These are phyloP conservation scores for Trifolium subterraneum DNA, from an alignment of 306 rosid genomes.

Conservation along the genomic window DNA sequence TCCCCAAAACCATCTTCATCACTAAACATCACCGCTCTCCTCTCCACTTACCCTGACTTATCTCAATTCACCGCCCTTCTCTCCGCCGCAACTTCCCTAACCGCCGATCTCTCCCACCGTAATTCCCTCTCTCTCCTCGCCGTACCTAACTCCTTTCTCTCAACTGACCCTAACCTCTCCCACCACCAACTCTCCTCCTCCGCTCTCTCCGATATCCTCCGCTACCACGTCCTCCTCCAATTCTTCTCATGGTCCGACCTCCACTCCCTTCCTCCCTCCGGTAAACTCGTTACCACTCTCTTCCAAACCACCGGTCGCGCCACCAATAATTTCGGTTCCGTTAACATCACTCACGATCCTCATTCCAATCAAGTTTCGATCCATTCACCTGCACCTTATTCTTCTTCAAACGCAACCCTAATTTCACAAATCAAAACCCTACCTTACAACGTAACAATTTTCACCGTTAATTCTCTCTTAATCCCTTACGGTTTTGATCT, in stretches of 20 bases:
- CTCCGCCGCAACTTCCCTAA: slow-evolving; percentile 55
- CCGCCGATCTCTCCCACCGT: slow-evolving; percentile 68
- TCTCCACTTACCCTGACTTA: slow-evolving; percentile 75
- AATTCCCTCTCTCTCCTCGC: slow-evolving; percentile 85
- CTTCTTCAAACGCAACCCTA: slow-evolving; percentile 78
- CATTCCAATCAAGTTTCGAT: slow-evolving; percentile 53
- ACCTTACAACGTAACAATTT: slow-evolving; percentile 86
- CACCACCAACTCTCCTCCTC: slow-evolving; percentile 62
- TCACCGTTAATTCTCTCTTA: slow-evolving; percentile 72
- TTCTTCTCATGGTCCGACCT: slow-evolving; percentile 80
- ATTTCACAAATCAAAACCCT: slow-evolving; percentile 64
- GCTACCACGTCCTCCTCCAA: slow-evolving; percentile 91
- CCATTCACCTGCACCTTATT: slow-evolving; percentile 65
- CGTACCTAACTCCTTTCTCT: slow-evolving; percentile 75
- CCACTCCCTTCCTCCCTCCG: slow-evolving; percentile 67
- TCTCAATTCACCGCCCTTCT: slow-evolving; percentile 73
- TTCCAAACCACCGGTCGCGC: slow-evolving; percentile 97
- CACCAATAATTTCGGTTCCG: slow-evolving; percentile 73
- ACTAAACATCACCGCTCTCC: slow-evolving; percentile 78
- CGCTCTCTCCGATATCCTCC: slow-evolving; percentile 80
- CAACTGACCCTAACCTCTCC: slow-evolving; percentile 46
- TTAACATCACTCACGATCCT: slow-evolving; percentile 78
- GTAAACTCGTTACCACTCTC: slow-evolving; percentile 87
- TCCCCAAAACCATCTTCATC: slow-evolving; percentile 44
- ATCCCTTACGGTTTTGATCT: slow-evolving; percentile 83